phyloP scores from a whole-genome alignment of 139 green algal species.

The Picochlorum sp. region DNA sequence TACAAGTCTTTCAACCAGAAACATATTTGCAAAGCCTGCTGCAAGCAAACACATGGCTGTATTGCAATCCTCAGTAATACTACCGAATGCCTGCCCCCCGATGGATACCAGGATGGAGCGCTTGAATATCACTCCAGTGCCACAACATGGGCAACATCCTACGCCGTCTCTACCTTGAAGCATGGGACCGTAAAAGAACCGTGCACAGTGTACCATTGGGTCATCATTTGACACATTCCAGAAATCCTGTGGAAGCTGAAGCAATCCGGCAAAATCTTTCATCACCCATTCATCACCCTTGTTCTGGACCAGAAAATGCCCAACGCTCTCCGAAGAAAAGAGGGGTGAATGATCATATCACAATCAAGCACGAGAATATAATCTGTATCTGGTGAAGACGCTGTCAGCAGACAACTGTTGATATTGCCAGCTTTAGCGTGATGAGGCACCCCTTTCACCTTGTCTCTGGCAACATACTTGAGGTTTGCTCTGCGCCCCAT shows the following conservation, averaged over 20 bases:
- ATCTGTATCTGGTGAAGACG: background rate
- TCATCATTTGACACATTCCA: background rate
- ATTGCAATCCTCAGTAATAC: background rate
- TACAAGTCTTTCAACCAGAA: background rate
- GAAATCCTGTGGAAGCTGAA: slow-evolving; percentile 2
- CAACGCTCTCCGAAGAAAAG: background rate
- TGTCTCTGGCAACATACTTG: slow-evolving; percentile 9
- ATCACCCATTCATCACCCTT: background rate
- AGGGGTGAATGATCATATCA: background rate
- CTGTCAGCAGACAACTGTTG: background rate
- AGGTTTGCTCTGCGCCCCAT: slow-evolving; percentile 2
- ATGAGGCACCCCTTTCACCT: slow-evolving; percentile 2
- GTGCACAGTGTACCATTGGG: background rate
- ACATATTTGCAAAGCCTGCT: background rate
- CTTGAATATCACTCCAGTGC: background rate
- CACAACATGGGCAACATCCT: background rate
- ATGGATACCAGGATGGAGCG: background rate
- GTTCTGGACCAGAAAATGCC: background rate
- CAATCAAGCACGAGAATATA: background rate
- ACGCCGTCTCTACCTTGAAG: background rate
- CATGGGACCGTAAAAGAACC: slow-evolving; percentile 7
- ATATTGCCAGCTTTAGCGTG: background rate
- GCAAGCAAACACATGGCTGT: background rate
- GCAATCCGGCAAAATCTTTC: background rate
- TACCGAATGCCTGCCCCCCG: background rate